Conservation (phyloP, 2,329 filamentous ascomycete species). For the Dothidotthia symphoricarpi region DNA sequence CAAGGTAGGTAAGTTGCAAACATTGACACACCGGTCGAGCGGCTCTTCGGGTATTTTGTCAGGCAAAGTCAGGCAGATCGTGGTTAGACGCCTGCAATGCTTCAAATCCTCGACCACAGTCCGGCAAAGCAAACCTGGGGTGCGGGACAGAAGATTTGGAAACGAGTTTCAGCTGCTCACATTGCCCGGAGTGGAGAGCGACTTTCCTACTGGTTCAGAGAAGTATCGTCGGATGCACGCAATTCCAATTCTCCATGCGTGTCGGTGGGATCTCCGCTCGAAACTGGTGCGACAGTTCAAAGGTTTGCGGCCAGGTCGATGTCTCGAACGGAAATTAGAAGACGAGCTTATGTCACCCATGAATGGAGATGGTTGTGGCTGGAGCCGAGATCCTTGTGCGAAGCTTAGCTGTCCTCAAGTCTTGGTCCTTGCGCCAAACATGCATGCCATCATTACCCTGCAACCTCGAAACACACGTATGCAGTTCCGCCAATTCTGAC, state of each 20-base stretch:
- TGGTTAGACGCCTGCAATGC: too few relatives aligned
- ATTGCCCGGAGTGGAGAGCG: conserved; percentile 19
- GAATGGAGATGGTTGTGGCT: conserved; percentile 17
- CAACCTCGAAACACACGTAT: too few relatives aligned
- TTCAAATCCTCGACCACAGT: background rate
- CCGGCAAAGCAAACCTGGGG: background rate
- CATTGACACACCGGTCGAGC: too few relatives aligned
- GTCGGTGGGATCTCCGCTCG: too few relatives aligned
- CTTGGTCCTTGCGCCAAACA: conserved; percentile 4
- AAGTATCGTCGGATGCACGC: conserved; percentile 5
- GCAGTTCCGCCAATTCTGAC: too few relatives aligned
- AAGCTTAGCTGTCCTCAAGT: conserved; percentile 25
- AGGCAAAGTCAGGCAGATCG: too few relatives aligned
- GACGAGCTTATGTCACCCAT: conserved; percentile 20
- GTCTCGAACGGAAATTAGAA: too few relatives aligned
- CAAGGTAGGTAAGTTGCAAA: too few relatives aligned
- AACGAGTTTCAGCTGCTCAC: conserved; percentile 17
- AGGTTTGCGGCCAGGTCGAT: background rate
- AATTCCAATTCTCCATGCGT: conserved; percentile 1
- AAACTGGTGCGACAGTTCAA: too few relatives aligned
- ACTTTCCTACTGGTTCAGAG: background rate
- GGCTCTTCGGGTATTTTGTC: too few relatives aligned
- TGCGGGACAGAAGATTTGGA: conserved; percentile 12
- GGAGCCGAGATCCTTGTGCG: conserved; percentile 29
- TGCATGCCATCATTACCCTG: conserved; percentile 22